These are phyloP conservation scores for Colletotrichum higginsianum DNA, from an alignment of 2,329 filamentous ascomycete species.

Conservation along the genomic window DNA sequence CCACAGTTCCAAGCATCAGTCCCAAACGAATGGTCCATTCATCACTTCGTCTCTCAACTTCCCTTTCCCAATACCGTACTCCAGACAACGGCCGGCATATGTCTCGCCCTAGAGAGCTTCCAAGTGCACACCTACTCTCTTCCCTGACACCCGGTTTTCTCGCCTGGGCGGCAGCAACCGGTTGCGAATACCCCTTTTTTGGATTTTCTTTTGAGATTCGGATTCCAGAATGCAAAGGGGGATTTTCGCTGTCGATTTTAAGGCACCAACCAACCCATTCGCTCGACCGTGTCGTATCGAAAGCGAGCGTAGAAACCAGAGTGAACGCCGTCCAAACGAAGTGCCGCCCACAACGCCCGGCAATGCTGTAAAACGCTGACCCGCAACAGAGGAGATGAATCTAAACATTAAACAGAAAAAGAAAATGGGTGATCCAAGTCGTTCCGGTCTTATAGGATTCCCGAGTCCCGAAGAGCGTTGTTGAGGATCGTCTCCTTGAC, in stretches of 20 bases:
- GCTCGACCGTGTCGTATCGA: constrained; percentile 28
- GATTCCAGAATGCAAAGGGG: constrained; percentile 24
- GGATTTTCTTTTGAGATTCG: too few species aligned
- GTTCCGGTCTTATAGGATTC: constrained; percentile 79
- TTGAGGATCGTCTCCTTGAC: constrained; percentile 99
- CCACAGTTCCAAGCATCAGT: constrained; percentile 8
- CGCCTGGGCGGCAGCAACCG: constrained; percentile 27
- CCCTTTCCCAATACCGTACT: constrained; percentile 29
- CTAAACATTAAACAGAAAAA: constrained; percentile 33
- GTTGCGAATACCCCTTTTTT: constrained; percentile 26
- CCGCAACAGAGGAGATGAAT: constrained; percentile 43
- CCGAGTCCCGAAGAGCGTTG: constrained; percentile 97
- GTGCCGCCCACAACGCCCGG: constrained; percentile 44
- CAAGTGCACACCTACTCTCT: neutral
- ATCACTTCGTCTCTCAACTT: constrained; percentile 36
- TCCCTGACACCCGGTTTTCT: constrained; percentile 19
- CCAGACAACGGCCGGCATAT: constrained; percentile 26
- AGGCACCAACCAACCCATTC: constrained; percentile 28
- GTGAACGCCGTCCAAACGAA: constrained; percentile 43
- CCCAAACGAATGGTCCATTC: constrained; percentile 33
- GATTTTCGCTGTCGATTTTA: constrained; percentile 13
- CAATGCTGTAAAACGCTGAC: constrained; percentile 45
- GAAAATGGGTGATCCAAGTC: constrained; percentile 3
- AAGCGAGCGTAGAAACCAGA: constrained; percentile 43
- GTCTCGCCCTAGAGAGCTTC: constrained; percentile 6